A percentile compares a stretch with the other conserved stretches of the same genome.
phyloP scores from a whole-genome alignment of 768 basidiomycete genomes.

The Pulveroboletus sp. region DNA sequence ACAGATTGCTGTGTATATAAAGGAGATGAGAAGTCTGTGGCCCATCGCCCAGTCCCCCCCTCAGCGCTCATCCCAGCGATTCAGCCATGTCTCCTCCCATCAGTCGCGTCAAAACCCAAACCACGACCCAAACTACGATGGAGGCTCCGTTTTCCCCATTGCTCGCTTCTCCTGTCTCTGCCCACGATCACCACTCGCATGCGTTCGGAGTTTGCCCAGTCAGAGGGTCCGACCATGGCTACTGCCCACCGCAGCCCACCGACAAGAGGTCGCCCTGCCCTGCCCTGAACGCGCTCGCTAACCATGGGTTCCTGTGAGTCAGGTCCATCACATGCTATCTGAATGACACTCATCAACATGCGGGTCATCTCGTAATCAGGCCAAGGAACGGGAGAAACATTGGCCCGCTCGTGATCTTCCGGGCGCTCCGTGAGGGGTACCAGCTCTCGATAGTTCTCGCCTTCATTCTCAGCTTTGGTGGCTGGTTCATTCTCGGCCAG shows the following conservation, averaged over 20 bases:
- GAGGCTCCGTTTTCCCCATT: slow-evolving; percentile 5
- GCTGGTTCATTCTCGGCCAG: slow-evolving; percentile 41
- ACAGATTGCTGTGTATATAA: neutral
- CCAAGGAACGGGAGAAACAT: slow-evolving; percentile 49
- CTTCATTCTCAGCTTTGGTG: slow-evolving; percentile 43
- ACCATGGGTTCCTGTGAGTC: slow-evolving; percentile 70
- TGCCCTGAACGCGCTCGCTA: slow-evolving; percentile 68
- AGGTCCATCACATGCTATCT: neutral
- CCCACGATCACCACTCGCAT: slow-evolving; percentile 23
- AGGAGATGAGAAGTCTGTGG: neutral
- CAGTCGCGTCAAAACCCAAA: neutral
- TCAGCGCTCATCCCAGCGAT: neutral
- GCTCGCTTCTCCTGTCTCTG: slow-evolving; percentile 8
- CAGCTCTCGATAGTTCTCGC: slow-evolving; percentile 45
- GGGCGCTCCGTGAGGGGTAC: slow-evolving; percentile 48
- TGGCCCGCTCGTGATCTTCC: slow-evolving; percentile 34
- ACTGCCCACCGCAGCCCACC: slow-evolving; percentile 39
- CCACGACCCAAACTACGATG: neutral
- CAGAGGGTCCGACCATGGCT: slow-evolving; percentile 35
- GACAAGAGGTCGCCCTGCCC: slow-evolving; percentile 68
- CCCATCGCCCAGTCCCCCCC: neutral
- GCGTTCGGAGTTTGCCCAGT: slow-evolving; percentile 35
- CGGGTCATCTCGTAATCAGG: slow-evolving; percentile 24
- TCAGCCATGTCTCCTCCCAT: slow-evolving; percentile 4
- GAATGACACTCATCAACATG: too few species aligned